A percentile compares a stretch with the other conserved stretches of the same genome.
Evolutionary conservation across 805 yeast genomes (phyloP).

Genomic region (Candida pseudofarinosa): DNA sequence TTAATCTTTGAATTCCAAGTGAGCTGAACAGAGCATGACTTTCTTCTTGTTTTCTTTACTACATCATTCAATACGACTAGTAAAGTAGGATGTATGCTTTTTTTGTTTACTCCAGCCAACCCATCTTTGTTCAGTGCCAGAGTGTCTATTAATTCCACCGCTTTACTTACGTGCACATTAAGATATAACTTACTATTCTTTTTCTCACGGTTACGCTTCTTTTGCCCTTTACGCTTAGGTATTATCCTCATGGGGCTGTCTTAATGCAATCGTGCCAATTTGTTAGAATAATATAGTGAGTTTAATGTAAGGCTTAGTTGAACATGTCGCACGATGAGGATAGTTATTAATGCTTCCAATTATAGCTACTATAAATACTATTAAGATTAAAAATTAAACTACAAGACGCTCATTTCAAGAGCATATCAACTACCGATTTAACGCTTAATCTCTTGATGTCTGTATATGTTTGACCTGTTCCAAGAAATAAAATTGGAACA

Average conservation of each 20-base stretch:
- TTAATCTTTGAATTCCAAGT: slow-evolving; percentile 35
- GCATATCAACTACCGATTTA: slow-evolving; percentile 84
- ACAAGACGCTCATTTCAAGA: slow-evolving; percentile 50
- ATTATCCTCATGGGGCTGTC: slow-evolving; percentile 1
- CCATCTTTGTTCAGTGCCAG: background rate
- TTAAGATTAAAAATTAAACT: too few species aligned
- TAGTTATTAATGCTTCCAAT: too few species aligned
- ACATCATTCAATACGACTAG: slow-evolving; percentile 29
- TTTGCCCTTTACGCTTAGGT: background rate
- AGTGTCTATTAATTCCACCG: slow-evolving; percentile 33
- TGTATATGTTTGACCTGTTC: slow-evolving; percentile 95
- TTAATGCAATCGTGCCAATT: too few species aligned
- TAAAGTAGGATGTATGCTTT: slow-evolving; percentile 32
- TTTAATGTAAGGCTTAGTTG: too few species aligned
- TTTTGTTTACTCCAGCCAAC: slow-evolving; percentile 6
- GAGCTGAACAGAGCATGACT: slow-evolving; percentile 32
- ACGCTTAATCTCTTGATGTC: slow-evolving; percentile 88
- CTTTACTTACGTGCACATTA: slow-evolving; percentile 33
- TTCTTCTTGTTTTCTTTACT: slow-evolving; percentile 27
- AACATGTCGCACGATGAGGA: too few species aligned
- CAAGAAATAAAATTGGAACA: slow-evolving; percentile 91
- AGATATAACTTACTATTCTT: slow-evolving; percentile 16
- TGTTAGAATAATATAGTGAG: too few species aligned
- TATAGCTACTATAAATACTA: too few species aligned
- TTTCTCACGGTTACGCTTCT: background rate